Base-by-base conservation (phyloP, 805 yeast species). In the Teunomyces kruisii region DNA sequence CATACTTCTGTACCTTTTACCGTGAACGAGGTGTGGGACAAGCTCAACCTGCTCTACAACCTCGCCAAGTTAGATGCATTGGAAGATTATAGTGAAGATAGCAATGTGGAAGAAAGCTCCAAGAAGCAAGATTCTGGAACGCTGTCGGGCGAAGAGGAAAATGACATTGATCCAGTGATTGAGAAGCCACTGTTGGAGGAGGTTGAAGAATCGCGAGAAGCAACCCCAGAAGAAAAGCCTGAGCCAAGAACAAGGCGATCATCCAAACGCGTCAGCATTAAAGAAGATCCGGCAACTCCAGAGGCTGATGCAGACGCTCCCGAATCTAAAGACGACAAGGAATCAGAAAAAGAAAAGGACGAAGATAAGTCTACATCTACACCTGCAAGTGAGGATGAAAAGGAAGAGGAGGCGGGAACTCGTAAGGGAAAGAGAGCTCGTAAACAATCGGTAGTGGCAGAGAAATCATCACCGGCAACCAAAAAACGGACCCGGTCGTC, bases 261-360 rank as follows among this genome's bases (percentile, higher is more conserved):
- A 13, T 15, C 27, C 12, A 37, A 40, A 24, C 29, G 39, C n/a
- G 45, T 30, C 16, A 30, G 35, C 22, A 37, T 45, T 35, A 39
- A 39, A 13, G 38, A 32, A 24, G 35, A 37, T 6, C 24, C 76
- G 52, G 67, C 65, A 47, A 74, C 75, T 39, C 76, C 69, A 54
- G 79, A 59, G 55, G 56, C 62, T 45, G 71, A 67, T 57, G 55
- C 53, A 46, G 60, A 57, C 30, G 59, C 53, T 31, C 47, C 44
- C 13, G 48, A 50, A 14, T 51, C 49, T 32, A 50, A 54, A 45
- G 53, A 59, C 52, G 58, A 74, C 75, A 40, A 71, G 76, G 65
- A 75, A 76, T 59, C 75, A 77, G 55, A 75, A 79, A 65, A 78
- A 79, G 61, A 78, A 83, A 61, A 79, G 83, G 76, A 80, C 80